These are phyloP conservation scores for Gregarina niphandrodes DNA, from an alignment of 169 alveolate species.

Conservation along the genomic window DNA sequence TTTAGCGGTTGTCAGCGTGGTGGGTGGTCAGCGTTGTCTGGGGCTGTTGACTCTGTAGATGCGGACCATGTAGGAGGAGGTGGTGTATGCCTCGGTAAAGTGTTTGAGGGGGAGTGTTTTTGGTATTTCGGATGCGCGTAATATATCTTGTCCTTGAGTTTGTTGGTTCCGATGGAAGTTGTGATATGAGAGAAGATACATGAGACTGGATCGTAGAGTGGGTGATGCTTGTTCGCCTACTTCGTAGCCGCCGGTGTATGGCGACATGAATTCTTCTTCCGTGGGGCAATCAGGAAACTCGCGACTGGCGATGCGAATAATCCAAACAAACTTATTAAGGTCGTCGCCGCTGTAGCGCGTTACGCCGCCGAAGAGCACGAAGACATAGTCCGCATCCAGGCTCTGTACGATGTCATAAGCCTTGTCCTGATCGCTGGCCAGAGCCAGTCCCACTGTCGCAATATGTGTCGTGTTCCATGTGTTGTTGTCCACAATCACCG, in stretches of 20 bases:
- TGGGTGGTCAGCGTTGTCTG: no score
- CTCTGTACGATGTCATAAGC: slow-evolving; percentile 61
- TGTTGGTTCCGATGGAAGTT: slow-evolving; percentile 26
- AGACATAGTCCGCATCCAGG: slow-evolving; percentile 78
- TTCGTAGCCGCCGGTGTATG: slow-evolving; percentile 31
- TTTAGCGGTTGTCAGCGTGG: no score
- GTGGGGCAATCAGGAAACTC: slow-evolving; percentile 30
- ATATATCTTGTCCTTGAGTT: neutral
- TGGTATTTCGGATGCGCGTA: slow-evolving; percentile 31
- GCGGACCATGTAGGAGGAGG: slow-evolving; percentile 85
- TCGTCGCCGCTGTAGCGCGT: slow-evolving; percentile 84
- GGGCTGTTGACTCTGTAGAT: slow-evolving; percentile 54
- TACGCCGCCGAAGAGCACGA: slow-evolving; percentile 75
- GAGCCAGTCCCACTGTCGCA: slow-evolving; percentile 78
- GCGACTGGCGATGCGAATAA: slow-evolving; percentile 71
- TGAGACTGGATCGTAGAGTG: slow-evolving; percentile 59
- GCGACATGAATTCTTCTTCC: slow-evolving; percentile 29
- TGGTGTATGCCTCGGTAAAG: slow-evolving; percentile 82
- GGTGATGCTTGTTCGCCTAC: slow-evolving; percentile 66
- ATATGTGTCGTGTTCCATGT: slow-evolving; percentile 91
- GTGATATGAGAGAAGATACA: slow-evolving; percentile 71
- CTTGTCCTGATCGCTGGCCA: slow-evolving; percentile 73
- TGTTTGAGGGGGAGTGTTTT: slow-evolving; percentile 47
- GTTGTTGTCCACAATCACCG: slow-evolving; percentile 87
- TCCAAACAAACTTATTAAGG: slow-evolving; percentile 87